Conservation (phyloP, 2,329 filamentous ascomycete genomes). For the Xylaria multiplex region DNA sequence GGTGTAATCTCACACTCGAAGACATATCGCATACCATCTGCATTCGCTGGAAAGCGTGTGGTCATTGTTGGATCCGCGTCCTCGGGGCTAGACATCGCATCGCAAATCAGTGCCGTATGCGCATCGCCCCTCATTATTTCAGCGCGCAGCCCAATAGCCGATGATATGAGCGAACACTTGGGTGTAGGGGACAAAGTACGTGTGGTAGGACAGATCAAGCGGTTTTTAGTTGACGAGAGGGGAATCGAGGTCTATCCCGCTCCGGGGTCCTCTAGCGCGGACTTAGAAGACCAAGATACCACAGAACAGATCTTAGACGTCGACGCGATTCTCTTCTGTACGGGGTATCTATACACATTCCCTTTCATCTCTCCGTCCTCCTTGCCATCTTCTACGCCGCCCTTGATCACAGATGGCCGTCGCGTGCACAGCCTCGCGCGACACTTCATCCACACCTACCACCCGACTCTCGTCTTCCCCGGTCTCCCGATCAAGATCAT, state of each 20-base stretch:
- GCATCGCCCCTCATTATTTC: slow-evolving; percentile 71
- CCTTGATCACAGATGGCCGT: slow-evolving; percentile 73
- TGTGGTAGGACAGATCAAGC: slow-evolving; percentile 68
- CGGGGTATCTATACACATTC: slow-evolving; percentile 86
- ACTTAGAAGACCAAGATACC: slow-evolving; percentile 52
- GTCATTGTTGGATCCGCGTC: slow-evolving; percentile 86
- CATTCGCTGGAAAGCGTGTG: slow-evolving; percentile 76
- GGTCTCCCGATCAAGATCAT: slow-evolving; percentile 83
- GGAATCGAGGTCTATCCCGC: slow-evolving; percentile 66
- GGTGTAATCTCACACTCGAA: slow-evolving; percentile 78
- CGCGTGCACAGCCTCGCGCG: slow-evolving; percentile 79
- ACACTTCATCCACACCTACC: slow-evolving; percentile 78
- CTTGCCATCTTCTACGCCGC: slow-evolving; percentile 45
- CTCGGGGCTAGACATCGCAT: slow-evolving; percentile 83
- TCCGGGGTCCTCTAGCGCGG: slow-evolving; percentile 61
- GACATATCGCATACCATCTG: slow-evolving; percentile 74
- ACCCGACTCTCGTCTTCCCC: slow-evolving; percentile 82
- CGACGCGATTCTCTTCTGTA: slow-evolving; percentile 85
- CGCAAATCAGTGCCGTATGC: slow-evolving; percentile 74
- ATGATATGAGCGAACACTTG: slow-evolving; percentile 56
- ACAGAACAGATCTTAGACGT: slow-evolving; percentile 73
- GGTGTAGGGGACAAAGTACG: slow-evolving; percentile 53
- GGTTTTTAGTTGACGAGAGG: slow-evolving; percentile 62
- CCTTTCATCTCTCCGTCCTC: slow-evolving; percentile 70
- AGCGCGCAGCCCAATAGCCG: slow-evolving; percentile 62